A percentile compares a stretch with the other conserved stretches of the same genome.
Evolutionary conservation across 2,329 filamentous ascomycete genomes (phyloP).

Genomic region (Penicillium sp.): DNA sequence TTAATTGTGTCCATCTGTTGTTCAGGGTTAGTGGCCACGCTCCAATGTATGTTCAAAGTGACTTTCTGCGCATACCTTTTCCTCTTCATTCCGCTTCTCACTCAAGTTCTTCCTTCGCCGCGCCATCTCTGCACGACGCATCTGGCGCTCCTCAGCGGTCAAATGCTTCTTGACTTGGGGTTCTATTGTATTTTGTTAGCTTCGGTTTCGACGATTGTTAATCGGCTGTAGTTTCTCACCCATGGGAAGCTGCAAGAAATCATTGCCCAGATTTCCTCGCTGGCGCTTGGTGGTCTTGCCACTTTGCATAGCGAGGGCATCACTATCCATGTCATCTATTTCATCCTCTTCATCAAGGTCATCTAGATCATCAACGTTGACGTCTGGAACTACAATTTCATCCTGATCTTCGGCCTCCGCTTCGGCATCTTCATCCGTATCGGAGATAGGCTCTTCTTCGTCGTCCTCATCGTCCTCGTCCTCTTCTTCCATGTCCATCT

Average conservation of each 20-base stretch:
- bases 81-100: slow-evolving; percentile 75
- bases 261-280: slow-evolving; percentile 57
- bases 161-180: slow-evolving; percentile 71
- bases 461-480: slow-evolving; percentile 40
- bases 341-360: slow-evolving; percentile 44
- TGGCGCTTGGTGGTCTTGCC: slow-evolving; percentile 68
- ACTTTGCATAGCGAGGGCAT: slow-evolving; percentile 52
- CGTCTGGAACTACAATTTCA: slow-evolving; percentile 43
- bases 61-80: slow-evolving; percentile 57
- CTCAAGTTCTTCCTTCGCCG: slow-evolving; percentile 69
- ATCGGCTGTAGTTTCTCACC: slow-evolving; percentile 34
- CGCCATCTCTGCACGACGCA: slow-evolving; percentile 72
- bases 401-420: slow-evolving; percentile 51
- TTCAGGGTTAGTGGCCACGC: slow-evolving; percentile 15
- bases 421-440: slow-evolving; percentile 47
- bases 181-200: slow-evolving; percentile 43
- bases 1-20: slow-evolving; percentile 65
- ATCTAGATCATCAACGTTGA: slow-evolving; percentile 38
- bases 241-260: slow-evolving; percentile 56
- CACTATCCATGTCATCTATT: slow-evolving; percentile 43
- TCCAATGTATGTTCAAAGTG: not conserved
- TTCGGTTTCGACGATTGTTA: not conserved
- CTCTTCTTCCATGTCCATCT: slow-evolving; percentile 43
- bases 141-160: slow-evolving; percentile 70
- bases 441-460: slow-evolving; percentile 50